Base-by-base conservation (phyloP, 192 early-diverging fungal species). In the Entomortierella parvispora region DNA sequence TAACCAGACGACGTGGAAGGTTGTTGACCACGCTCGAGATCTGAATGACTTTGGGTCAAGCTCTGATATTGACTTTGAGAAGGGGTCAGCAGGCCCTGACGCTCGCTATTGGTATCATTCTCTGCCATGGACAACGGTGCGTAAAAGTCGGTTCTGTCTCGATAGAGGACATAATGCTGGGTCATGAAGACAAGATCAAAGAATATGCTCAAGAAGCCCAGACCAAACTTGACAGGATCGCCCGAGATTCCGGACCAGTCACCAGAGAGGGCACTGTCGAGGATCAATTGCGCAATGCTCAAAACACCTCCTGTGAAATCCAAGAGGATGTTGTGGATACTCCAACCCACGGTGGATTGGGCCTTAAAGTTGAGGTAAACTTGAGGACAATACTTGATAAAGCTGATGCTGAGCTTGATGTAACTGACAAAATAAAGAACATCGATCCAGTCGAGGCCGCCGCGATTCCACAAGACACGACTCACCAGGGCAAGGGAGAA, bases 271-370 rank as follows among this genome's bases (percentile, higher is more conserved):
- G 65, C 72, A 0, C 90, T 87, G 79, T 98, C 96, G 45, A 96
- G 58, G 0, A 97, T 40, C 40, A 93, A 68, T 71, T 98, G 96
- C 2, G 83, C 47, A 56, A 95, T 82, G 23, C 93, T 94, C 31
- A 96, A 66, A 0, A 78, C 42, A 0, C 96, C 96, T 33, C 96
- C 96, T 20, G 89, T 89, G 28, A 94, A 91, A 70, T 98, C 96
- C 48, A 96, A 81, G 7, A 96, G 46, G 57, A 96, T 95, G 57
- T 94, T 95, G 49, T 90, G 86, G 49, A 97, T 94, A 51, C 90
- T 92, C 95, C 95, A 98, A 1, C 96, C 96, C 0, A 85, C 87
- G 1, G 96, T 98, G 2, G 93, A 94, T 67, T 91, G 80, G 20
- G 89, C 84, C 22, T 52, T 31, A 62, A 79, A 90, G 66, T 98